phyloP scores from a whole-genome alignment of 2,329 filamentous ascomycete genomes.

The Blastomyces silverae region DNA sequence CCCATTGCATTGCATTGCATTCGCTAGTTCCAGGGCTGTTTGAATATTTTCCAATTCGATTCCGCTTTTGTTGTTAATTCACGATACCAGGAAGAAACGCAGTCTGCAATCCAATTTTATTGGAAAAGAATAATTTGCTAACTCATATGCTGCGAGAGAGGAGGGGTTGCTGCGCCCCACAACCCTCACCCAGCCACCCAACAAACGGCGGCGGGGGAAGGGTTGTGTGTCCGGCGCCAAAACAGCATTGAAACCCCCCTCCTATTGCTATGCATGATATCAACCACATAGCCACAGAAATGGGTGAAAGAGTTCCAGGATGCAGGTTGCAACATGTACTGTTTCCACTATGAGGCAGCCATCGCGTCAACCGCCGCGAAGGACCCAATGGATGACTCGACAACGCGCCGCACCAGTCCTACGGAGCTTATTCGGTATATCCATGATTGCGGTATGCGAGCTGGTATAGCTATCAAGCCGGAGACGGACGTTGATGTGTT shows the following conservation, averaged over 20 bases:
- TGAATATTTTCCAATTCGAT: not conserved
- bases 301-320: conserved; percentile 95
- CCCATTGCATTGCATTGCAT: not conserved
- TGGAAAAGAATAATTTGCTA: not conserved
- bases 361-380: conserved; percentile 75
- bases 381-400: conserved; percentile 61
- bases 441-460: conserved; percentile 78
- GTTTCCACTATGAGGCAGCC: conserved; percentile 98
- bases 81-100: not conserved
- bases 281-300: conserved; percentile 68
- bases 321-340: conserved; percentile 96
- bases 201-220: not conserved
- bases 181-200: not conserved
- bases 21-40: not conserved
- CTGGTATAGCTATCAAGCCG: conserved; percentile 93
- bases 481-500: conserved; percentile 84
- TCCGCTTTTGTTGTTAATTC: not conserved
- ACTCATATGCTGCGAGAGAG: not conserved
- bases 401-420: conserved; percentile 65
- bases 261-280: not conserved
- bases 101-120: too few species aligned
- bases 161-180: not conserved
- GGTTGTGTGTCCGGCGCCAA: not conserved
- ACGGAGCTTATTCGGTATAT: conserved; percentile 84
- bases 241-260: not conserved